Evolutionary conservation across 345 rosid species (phyloP), one percentile per base, ranked within the genome.

Genomic region (Ceriops tagal): DNA sequence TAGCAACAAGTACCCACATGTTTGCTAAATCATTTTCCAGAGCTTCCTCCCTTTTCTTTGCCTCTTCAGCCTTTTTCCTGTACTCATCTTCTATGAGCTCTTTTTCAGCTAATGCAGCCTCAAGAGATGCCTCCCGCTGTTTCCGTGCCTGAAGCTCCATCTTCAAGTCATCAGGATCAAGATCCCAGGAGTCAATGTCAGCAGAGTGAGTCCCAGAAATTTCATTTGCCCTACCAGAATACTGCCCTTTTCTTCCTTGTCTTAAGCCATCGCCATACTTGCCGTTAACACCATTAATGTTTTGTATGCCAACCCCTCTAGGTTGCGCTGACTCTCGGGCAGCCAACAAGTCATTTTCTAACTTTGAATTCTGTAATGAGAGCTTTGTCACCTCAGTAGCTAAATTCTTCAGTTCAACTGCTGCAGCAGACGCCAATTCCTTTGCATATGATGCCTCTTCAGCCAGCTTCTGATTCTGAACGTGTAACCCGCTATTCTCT

Each of bases 1-100:
- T 92, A 37, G 99, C 99, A 78, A 96, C 99, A 81, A 96, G 97
- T 61, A 92, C 97, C 98, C 99, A 92, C 99, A 96, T 96, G 77
- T 89, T 92, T 32, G 99, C 98, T 67, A 92, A 78, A 82, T 96
- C 99, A 71, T 89, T 96, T 83, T 96, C 99, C 37, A 92, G 74
- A 80, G 95, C 85, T 74, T 87, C 97, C 80, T 96, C 98, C 83
- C 89, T 86, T 77, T 73, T 87, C 91, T 84, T 92, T 57, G 93
- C 89, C 80, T 90, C 97, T 75, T 92, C 99, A 56, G 76, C 81
- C 71, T 82, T 90, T 80, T 86, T 92, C 81, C 92, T 81, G 71
- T 84, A 92, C 56, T 88, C 92, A 57, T 92, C 92, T 84, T 89
- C 98, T 66, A 92, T 71, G 66, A 85, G 84, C 72, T 92, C 97